Conservation (phyloP, 2,329 filamentous ascomycete species). For the Fusarium redolens region DNA sequence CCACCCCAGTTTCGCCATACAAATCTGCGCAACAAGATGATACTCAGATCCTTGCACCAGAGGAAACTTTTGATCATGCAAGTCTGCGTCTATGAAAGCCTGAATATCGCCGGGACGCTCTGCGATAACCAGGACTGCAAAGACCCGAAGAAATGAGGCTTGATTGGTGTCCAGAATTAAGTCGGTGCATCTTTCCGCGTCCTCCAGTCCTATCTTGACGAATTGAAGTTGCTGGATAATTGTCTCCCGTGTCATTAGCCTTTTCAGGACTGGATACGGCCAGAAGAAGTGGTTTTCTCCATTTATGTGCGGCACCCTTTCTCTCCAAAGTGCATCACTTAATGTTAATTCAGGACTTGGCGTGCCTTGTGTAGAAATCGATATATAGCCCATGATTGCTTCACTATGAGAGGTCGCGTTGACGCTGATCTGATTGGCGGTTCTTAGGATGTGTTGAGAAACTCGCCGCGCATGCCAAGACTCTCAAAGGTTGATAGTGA, state of each 20-base stretch:
- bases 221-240: neutral
- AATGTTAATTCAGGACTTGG: neutral
- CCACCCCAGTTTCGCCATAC: neutral
- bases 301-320: neutral
- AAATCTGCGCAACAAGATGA: neutral
- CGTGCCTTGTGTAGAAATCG: neutral
- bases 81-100: neutral
- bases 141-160: neutral
- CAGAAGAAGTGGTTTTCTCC: neutral
- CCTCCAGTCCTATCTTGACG: neutral
- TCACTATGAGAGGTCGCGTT: neutral
- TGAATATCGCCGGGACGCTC: neutral
- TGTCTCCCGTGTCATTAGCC: neutral
- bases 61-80: neutral
- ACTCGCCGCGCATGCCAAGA: neutral
- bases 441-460: neutral
- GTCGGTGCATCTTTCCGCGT: rapidly evolving
- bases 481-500: neutral
- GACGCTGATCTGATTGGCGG: neutral
- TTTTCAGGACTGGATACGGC: neutral
- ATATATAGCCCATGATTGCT: neutral
- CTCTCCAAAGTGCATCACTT: neutral
- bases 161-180: rapidly evolving
- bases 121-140: neutral
- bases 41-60: neutral